Evolutionary conservation across 768 basidiomycete genomes (phyloP), one percentile per base, ranked within the genome.

Genomic region (Naganishia onofrii): DNA sequence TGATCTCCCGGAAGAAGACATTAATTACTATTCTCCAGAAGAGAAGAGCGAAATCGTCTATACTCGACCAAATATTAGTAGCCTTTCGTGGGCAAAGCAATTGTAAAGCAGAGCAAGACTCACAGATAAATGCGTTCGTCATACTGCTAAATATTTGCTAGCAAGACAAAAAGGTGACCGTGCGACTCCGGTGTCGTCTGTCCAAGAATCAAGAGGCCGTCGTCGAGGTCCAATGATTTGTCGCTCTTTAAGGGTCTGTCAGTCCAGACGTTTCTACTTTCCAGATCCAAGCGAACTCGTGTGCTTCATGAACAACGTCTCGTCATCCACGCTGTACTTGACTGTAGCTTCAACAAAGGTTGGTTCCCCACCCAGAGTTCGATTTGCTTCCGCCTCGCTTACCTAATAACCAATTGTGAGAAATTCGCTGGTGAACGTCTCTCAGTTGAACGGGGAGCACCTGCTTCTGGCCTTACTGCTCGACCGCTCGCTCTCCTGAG

Each of bases 1-100:
- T 86, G 76, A 97, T 89, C 83, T 98, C 95, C 74, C 95, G 85
- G 84, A 98, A 98, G 85, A 98, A 98, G 74, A 98, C 88, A 82
- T 90, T 90, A 73, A 90, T 92, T 69, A 95, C 85, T 42, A 82
- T 70, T 69, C 89, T 83, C 91, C 91, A 95, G 82, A 95, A 92
- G 56, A 90, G 78, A 80, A 95, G 87, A 48, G 88, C 87, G 31
- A 87, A 84, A 77, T 93, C 90, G 78, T 93, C 93, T 74, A 13
- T 56, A 34, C 21, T 42, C 42, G 56, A 23, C n/a, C 23, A 26
- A 36, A 42, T n/a, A n/a, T 46, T 5, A 34, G 42, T 44, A 28
- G 12, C 31, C 3, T 28, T 36, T 42, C 42, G 7, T 42, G 15
- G 15, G 15, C 9, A 15, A 42, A 42, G 13, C 2, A 17, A 17